Evolutionary conservation across 805 yeast genomes (phyloP), one percentile per base, ranked within the genome.

Genomic region (Candida tallmaniae): DNA sequence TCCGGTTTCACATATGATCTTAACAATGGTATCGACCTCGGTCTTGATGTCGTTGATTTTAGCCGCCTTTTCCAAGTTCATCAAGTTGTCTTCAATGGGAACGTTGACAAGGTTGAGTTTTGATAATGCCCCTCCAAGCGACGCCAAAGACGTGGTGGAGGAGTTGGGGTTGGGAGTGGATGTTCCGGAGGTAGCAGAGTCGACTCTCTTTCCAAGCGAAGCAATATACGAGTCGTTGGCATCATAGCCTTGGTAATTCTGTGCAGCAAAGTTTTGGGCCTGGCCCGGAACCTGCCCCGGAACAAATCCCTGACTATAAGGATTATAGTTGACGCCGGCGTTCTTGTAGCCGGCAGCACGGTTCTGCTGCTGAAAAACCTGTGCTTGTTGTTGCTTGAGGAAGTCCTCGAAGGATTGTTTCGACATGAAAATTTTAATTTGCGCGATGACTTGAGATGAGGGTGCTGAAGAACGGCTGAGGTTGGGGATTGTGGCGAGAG

Each of bases 131-230:
- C 81, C 74, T 46, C 76, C 75, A 40, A 88, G 66, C 5, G 89
- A 80, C 9, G 86, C 64, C 47, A 89, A 67, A 2, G 95, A 83
- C 4, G 85, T 70, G 7, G 88, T 74, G 5, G 90, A 78, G n/a
- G 62, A 60, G 17, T 55, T 56, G 6, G 64, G 56, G 31, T 52
- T 54, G 7, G 62, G 60, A 11, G 55, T 46, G 21, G 51, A 54
- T 16, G 66, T 62, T 13, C 71, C 72, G 39, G 68, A 60, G 21
- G 59, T 53, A 10, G 64, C 60, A 0, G 67, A 61, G 5, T 46
- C 56, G 13, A 45, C 28, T 21, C 39, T 35, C 19, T 27, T 43
- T 17, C 36, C 23, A 11, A 13, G 16, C 12, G 16, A 17, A 19
- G 13, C 7, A 9, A 12, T 28, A 5, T 6, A n/a, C 7, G 7